phyloP scores from a whole-genome alignment of 345 rosid genomes.

The Populus tremula region DNA sequence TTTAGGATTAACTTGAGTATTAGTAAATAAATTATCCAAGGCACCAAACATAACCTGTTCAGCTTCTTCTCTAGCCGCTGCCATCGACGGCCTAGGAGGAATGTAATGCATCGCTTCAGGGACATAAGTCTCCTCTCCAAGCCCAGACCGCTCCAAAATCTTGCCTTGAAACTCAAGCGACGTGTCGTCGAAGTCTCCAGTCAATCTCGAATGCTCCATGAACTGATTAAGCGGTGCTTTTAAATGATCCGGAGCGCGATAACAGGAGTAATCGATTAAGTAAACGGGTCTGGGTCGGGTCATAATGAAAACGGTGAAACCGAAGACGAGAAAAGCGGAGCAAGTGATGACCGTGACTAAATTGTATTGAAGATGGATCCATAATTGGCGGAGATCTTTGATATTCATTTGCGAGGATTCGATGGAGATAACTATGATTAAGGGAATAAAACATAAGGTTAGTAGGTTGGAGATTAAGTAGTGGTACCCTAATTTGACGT shows the following conservation, averaged over 20 bases:
- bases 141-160: slow-evolving; percentile 23
- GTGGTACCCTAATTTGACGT: slow-evolving; percentile 26
- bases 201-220: slow-evolving; percentile 22
- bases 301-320: slow-evolving; percentile 13
- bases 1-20: slow-evolving; percentile 20
- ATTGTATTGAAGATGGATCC: slow-evolving; percentile 22
- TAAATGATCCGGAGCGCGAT: slow-evolving; percentile 14
- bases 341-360: slow-evolving; percentile 11
- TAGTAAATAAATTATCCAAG: slow-evolving; percentile 17
- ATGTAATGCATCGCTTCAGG: slow-evolving; percentile 23
- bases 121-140: slow-evolving; percentile 24
- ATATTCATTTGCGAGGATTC: slow-evolving; percentile 19
- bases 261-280: slow-evolving; percentile 20
- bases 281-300: slow-evolving; percentile 13
- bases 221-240: slow-evolving; percentile 12
- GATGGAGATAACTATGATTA: slow-evolving; percentile 14
- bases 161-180: slow-evolving; percentile 25
- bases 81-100: slow-evolving; percentile 23
- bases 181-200: slow-evolving; percentile 22
- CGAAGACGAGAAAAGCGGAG: slow-evolving; percentile 23
- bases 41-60: slow-evolving; percentile 30
- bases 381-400: slow-evolving; percentile 13
- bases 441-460: slow-evolving; percentile 13
- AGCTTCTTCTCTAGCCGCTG: slow-evolving; percentile 20
- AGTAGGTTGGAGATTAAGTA: slow-evolving; percentile 17